Evolutionary conservation across 2,329 filamentous ascomycete species (phyloP), one percentile per base, ranked within the genome.

Genomic region (Biscogniauxia marginata): DNA sequence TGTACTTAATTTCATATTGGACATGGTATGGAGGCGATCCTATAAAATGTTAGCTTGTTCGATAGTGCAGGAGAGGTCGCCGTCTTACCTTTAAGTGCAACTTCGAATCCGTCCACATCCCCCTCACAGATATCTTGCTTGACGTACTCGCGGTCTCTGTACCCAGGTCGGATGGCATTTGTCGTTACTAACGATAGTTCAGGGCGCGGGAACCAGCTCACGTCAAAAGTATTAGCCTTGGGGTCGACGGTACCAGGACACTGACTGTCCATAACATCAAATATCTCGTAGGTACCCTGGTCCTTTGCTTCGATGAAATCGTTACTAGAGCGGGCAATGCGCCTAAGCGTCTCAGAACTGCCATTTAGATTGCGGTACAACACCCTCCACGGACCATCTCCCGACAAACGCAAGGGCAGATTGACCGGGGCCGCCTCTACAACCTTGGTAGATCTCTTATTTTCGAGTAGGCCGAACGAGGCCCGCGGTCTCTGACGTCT

Each of bases 101-200:
- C 78, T 67, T 97, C 92, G 54, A 97, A 86, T 3, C 87, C 86
- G 71, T 97, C 93, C 67, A 96, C 89, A 59, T 98, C 93, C 24
- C 93, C 93, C 75, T 99, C 93, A 69, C 95, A 99, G 24, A 99
- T 88, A 58, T 93, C 87, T 45, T 86, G 83, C 73, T 96, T 96
- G 64, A 86, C 71, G 69, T 87, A 89, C 30, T 80, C 79, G 23
- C 79, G 77, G 7, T 76, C 77, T 16, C 79, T 77, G 34, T 80
- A 73, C 9, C 54, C 45, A 25, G 64, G 56, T 16, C 77, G 77
- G 48, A 90, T 79, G 48, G 86, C 83, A 3, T 85, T 79, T n/a
- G 84, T 84, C 57, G 88, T 82, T 5, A 86, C 78, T 47, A 95
- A 71, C 13, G 81, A 82, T 45, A 96, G 80, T 60, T 85, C 79